A percentile compares a stretch with the other conserved stretches of the same genome.
These are phyloP conservation scores for Cladosporium sp. DNA, from an alignment of 2,329 filamentous ascomycete genomes.

Conservation along the genomic window DNA sequence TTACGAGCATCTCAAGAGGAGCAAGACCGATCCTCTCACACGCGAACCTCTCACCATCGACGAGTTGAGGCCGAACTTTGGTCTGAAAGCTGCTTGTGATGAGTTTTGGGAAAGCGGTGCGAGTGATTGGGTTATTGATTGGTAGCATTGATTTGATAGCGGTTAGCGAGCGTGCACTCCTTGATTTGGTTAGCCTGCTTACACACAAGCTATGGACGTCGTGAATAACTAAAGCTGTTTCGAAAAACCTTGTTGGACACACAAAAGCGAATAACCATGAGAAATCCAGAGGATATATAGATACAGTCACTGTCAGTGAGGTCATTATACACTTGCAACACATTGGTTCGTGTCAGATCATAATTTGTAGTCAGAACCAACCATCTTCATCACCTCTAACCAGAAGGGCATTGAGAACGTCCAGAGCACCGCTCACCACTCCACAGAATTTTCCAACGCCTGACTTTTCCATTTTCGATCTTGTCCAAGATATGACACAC, in stretches of 20 bases:
- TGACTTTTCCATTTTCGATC: constrained; percentile 20
- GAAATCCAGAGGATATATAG: too few relatives aligned
- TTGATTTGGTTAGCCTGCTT: too few relatives aligned
- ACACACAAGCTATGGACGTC: too few relatives aligned
- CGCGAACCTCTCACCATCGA: constrained; percentile 64
- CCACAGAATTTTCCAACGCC: constrained; percentile 24
- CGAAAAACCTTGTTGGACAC: too few relatives aligned
- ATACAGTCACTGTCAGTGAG: too few relatives aligned
- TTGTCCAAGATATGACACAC: constrained; percentile 24
- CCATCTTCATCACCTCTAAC: constrained; percentile 23
- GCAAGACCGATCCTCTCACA: constrained; percentile 76
- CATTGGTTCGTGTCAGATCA: too few relatives aligned
- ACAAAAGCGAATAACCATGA: too few relatives aligned
- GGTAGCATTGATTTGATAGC: constrained; percentile 15
- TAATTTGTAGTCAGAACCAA: constrained; percentile 22
- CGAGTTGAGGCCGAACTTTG: constrained; percentile 78
- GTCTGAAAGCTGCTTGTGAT: constrained; percentile 73
- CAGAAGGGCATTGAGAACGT: constrained; percentile 26
- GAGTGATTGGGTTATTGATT: constrained; percentile 64
- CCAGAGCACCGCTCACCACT: constrained; percentile 22
- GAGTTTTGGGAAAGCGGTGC: constrained; percentile 86
- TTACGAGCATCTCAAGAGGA: constrained; percentile 75
- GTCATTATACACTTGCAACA: too few relatives aligned
- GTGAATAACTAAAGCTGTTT: too few relatives aligned
- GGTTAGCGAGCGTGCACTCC: not conserved